Percentiles rank a stretch among this genome's conserved stretches.
phyloP scores from a whole-genome alignment of 768 basidiomycete species.

The Boletus coccyginus region DNA sequence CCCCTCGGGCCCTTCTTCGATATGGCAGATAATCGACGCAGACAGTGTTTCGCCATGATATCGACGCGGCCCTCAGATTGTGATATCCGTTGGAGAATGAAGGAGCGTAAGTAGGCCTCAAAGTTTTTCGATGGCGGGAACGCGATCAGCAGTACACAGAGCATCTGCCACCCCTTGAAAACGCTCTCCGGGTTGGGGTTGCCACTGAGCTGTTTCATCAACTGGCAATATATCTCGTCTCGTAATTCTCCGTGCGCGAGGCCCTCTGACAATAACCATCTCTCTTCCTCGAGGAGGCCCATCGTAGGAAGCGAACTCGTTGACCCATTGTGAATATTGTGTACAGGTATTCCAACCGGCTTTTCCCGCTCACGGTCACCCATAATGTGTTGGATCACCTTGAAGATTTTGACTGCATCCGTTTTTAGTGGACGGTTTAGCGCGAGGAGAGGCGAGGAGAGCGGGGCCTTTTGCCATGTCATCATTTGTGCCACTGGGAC shows the following conservation, averaged over 20 bases:
- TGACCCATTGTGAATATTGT: slow-evolving; percentile 41
- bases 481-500: slow-evolving; percentile 86
- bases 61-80: slow-evolving; percentile 77
- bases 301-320: slow-evolving; percentile 40
- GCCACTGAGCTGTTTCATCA: slow-evolving; percentile 85
- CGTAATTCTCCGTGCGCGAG: slow-evolving; percentile 78
- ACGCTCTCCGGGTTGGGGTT: slow-evolving; percentile 83
- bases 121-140: slow-evolving; percentile 95
- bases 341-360: slow-evolving; percentile 45
- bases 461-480: slow-evolving; percentile 83
- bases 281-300: slow-evolving; percentile 74
- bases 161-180: slow-evolving; percentile 91
- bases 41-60: slow-evolving; percentile 87
- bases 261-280: slow-evolving; percentile 82
- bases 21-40: slow-evolving; percentile 72
- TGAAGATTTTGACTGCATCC: slow-evolving; percentile 84
- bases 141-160: slow-evolving; percentile 86
- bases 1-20: slow-evolving; percentile 84
- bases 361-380: slow-evolving; percentile 82
- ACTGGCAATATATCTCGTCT: slow-evolving; percentile 91
- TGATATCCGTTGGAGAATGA: slow-evolving; percentile 66
- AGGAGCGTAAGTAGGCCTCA: slow-evolving; percentile 78
- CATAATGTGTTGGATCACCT: slow-evolving; percentile 90
- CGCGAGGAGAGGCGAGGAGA: slow-evolving; percentile 72
- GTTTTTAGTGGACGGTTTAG: slow-evolving; percentile 63